Evolutionary conservation across 306 rosid genomes (phyloP), one percentile per base, ranked within the genome.

Genomic region (Ziziphus jujuba): DNA sequence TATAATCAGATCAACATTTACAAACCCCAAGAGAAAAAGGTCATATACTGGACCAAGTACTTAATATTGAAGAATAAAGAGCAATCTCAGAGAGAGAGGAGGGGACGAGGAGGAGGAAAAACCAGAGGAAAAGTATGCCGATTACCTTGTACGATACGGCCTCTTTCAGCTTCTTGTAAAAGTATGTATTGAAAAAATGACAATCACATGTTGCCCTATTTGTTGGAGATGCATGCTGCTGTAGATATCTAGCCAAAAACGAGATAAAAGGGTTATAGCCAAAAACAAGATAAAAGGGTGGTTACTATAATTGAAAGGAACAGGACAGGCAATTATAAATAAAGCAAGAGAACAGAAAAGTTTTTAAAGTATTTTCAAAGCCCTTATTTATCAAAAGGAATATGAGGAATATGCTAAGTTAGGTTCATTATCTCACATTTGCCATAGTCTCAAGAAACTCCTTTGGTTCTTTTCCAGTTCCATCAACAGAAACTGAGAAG

Each of bases 101-200:
- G 15, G 34, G 59, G 61, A 45, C 25, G 52, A 61, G 62, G 66
- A 38, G 22, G 34, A 44, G 15, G 45, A 17, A 58, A 48, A 74
- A 52, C 31, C 24, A 60, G 43, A 60, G 49, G 63, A 36, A 45
- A 60, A 40, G 45, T 59, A 65, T 47, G 64, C 47, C 25, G 49
- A 50, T 20, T 79, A 92, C 98, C 98, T 93, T 83, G 76, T 73
- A 71, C 51, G 90, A 82, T 47, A 83, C 85, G 71, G 92, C 97
- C 73, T 90, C 93, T 79, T 81, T 85, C 60, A 93, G 93, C 91
- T 92, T 93, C 64, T 86, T 71, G 82, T 90, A 93, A 74, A 93
- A 93, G 82, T 83, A 93, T 28, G 98, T 93, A 71, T 90, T 93
- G 74, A 93, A 85, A 73, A 93, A 86, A 79, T 90, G 96, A 83